Conservation (phyloP, 2,329 filamentous ascomycete genomes). For the Stagonosporopsis vannaccii region DNA sequence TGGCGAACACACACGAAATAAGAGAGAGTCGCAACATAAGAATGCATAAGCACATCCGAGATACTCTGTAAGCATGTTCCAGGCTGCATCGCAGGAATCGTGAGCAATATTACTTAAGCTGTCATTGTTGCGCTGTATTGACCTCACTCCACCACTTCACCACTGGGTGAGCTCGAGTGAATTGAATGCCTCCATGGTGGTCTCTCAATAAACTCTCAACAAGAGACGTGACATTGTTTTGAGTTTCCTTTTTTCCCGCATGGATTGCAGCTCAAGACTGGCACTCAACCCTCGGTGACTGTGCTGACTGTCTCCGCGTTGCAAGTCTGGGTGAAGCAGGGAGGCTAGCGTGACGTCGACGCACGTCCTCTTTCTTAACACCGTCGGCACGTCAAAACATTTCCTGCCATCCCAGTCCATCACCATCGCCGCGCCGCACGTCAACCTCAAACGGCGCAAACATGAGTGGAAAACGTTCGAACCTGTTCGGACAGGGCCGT, state of each 20-base stretch:
- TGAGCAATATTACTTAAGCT: no score
- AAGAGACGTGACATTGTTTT: no score
- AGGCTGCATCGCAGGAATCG: background rate
- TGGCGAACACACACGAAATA: background rate
- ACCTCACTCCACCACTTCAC: background rate
- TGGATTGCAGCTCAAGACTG: no score
- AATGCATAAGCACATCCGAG: background rate
- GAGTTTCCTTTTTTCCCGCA: no score
- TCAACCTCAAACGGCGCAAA: constrained; percentile 21
- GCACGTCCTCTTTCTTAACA: constrained; percentile 8
- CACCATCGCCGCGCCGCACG: constrained; percentile 15
- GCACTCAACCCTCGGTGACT: background rate
- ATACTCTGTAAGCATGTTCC: background rate
- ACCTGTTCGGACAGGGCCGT: constrained; percentile 39
- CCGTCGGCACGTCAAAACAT: constrained; percentile 17
- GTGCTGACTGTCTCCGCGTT: background rate
- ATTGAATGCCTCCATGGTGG: background rate
- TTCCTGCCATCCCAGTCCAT: constrained; percentile 14
- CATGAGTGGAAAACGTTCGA: constrained; percentile 42
- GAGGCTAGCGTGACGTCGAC: constrained; percentile 13
- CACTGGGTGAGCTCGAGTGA: background rate
- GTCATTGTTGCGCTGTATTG: background rate
- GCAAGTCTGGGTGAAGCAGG: background rate
- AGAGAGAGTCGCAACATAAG: background rate
- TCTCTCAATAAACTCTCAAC: no score